Conservation (phyloP, 2,329 filamentous ascomycete species). For the Colletotrichum higginsianum region DNA sequence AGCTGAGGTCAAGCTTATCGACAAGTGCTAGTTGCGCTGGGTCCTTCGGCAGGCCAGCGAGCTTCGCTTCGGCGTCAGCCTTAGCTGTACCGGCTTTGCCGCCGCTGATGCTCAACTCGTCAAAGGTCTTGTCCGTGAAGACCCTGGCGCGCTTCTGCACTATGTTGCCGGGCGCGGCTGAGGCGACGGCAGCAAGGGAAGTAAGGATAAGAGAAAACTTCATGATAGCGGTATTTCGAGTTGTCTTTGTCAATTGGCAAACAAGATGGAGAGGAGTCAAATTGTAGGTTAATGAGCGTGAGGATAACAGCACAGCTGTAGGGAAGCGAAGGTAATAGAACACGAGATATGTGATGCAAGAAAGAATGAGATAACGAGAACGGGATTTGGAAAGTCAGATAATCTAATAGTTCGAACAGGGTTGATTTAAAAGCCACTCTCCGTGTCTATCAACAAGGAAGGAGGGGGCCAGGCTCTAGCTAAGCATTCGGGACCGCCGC, state of each 20-base stretch:
- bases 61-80: conserved; percentile 58
- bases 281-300: conserved; percentile 16
- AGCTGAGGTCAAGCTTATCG: conserved; percentile 62
- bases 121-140: conserved; percentile 54
- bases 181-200: conserved; percentile 48
- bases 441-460: background rate
- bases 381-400: background rate
- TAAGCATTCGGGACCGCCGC: conserved; percentile 4
- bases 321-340: conserved; percentile 2
- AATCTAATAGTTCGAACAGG: conserved; percentile 22
- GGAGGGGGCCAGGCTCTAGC: background rate
- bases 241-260: background rate
- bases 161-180: conserved; percentile 45
- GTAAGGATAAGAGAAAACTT: conserved; percentile 53
- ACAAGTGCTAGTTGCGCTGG: conserved; percentile 53
- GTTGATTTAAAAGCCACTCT: background rate
- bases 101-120: conserved; percentile 62
- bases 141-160: conserved; percentile 47
- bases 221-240: conserved; percentile 45
- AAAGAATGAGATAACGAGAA: conserved; percentile 20
- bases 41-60: conserved; percentile 57
- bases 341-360: background rate
- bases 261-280: conserved; percentile 30
- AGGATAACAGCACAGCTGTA: conserved; percentile 37
- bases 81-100: conserved; percentile 62